Evolutionary conservation across 2,329 filamentous ascomycete species (phyloP), one percentile per base, ranked within the genome.

Genomic region (Ramichloridium luteum): DNA sequence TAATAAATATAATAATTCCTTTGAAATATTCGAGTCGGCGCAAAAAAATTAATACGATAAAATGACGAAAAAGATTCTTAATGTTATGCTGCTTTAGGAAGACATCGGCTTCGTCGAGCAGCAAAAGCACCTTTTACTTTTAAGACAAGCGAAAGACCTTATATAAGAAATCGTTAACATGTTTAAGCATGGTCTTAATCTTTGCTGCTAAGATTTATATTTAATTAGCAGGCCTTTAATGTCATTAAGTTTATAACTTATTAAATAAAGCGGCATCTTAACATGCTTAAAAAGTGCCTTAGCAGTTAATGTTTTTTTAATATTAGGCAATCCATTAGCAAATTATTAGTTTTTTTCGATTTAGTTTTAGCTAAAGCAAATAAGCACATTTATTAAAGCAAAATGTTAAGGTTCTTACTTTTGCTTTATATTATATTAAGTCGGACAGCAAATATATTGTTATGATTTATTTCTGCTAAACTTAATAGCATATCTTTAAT

Each of bases 1-100:
- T 90, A 0, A 83, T 92, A 17, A 93, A 57, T 60, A 93, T 88
- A 3, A 92, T 54, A 30, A 92, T 88, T 3, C 83, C 83, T 50
- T 86, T 80, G 59, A 36, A 36, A 27, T 36, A 36, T 12, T 36
- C 34, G 8, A 36, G 30, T 10, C 30, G 16, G n/a, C 30, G 34
- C 13, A 28, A 18, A 23, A 32, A 32, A n/a, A 37, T 20, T 8
- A n/a, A 8, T 8, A 23, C 20, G n/a, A 8, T 8, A 8, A 8
- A 8, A 23, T 23, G 8, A 8, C 20, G 20, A 8, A 8, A 8
- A 8, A 23, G 20, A 30, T 23, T 5, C 20, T 23, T 23, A 8
- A n/a, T 8, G 20, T 23, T 23, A 8, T n/a, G 28, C 31, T 60
- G 51, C 49, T 73, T 68, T 6, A 76, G 63, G 50, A 71, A 75